phyloP scores from a whole-genome alignment of 805 yeast genomes.

The Zygotorulaspora sp. region DNA sequence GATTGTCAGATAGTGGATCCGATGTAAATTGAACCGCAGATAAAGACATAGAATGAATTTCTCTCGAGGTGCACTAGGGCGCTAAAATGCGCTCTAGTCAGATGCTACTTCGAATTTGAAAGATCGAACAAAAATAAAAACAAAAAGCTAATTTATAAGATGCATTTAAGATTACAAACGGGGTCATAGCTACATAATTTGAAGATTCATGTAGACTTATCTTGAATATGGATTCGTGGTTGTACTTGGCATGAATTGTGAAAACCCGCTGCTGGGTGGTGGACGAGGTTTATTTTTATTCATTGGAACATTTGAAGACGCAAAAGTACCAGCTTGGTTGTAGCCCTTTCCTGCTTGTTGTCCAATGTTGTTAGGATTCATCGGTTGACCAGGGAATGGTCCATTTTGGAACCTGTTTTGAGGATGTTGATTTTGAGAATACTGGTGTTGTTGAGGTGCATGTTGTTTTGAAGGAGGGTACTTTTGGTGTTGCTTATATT shows the following conservation, averaged over 20 bases:
- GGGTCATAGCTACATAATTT: not conserved
- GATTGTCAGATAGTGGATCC: too few species aligned
- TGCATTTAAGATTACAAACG: conserved; percentile 1
- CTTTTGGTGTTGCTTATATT: conserved; percentile 10
- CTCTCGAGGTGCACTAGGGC: too few species aligned
- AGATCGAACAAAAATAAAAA: too few species aligned
- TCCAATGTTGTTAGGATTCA: conserved; percentile 3
- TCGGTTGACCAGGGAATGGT: conserved; percentile 9
- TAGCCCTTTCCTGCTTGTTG: too few species aligned
- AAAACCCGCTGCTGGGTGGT: conserved; percentile 27
- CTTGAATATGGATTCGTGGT: conserved; percentile 29
- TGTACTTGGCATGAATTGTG: conserved; percentile 34
- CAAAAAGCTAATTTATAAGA: too few species aligned
- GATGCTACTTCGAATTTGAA: too few species aligned
- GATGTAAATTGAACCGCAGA: too few species aligned
- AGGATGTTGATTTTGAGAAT: conserved; percentile 4
- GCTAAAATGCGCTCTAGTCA: too few species aligned
- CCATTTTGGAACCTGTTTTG: conserved; percentile 6
- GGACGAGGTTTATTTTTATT: conserved; percentile 13
- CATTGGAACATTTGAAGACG: conserved; percentile 13
- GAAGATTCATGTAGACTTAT: conserved; percentile 1
- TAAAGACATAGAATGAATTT: too few species aligned
- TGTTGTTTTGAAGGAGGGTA: conserved; percentile 4
- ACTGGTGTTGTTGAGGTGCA: conserved; percentile 5
- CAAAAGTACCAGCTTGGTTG: conserved; percentile 8